Conservation (phyloP, 306 rosid genomes). For the Canavalia gladiata region DNA sequence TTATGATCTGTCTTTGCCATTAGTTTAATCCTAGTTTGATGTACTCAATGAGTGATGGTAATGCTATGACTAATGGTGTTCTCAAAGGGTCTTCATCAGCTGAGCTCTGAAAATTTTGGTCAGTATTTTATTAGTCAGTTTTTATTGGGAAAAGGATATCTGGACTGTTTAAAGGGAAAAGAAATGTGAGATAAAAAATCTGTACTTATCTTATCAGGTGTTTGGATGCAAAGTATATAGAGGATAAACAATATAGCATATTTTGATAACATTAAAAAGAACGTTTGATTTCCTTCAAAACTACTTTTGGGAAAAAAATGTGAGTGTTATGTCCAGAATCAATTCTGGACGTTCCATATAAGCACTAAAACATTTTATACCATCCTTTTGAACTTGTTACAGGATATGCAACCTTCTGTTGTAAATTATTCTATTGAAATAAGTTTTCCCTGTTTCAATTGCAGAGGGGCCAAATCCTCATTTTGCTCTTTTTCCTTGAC, state of each 20-base stretch:
- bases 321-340: neutral
- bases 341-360: constrained; percentile 2
- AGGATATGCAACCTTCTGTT: constrained; percentile 16
- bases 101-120: constrained; percentile 16
- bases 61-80: constrained; percentile 20
- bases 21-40: neutral
- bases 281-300: neutral
- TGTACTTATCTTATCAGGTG: neutral
- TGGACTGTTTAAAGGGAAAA: constrained; percentile 14
- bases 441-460: constrained; percentile 12
- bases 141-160: constrained; percentile 19
- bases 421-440: constrained; percentile 13
- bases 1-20: constrained; percentile 2
- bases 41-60: neutral
- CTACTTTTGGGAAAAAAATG: neutral
- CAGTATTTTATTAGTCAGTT: neutral
- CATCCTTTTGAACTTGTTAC: constrained; percentile 18
- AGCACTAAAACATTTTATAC: constrained; percentile 17
- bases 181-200: neutral
- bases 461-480: constrained; percentile 8
- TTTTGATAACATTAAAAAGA: neutral
- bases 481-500: constrained; percentile 23
- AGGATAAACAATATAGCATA: constrained; percentile 11
- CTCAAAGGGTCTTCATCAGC: constrained; percentile 11
- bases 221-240: neutral